Percentiles rank a stretch among this genome's conserved stretches.
These are phyloP conservation scores for Sphagnum tenellum DNA, from an alignment of 225 moss, liverwort and hornwort genomes.

Conservation along the genomic window DNA sequence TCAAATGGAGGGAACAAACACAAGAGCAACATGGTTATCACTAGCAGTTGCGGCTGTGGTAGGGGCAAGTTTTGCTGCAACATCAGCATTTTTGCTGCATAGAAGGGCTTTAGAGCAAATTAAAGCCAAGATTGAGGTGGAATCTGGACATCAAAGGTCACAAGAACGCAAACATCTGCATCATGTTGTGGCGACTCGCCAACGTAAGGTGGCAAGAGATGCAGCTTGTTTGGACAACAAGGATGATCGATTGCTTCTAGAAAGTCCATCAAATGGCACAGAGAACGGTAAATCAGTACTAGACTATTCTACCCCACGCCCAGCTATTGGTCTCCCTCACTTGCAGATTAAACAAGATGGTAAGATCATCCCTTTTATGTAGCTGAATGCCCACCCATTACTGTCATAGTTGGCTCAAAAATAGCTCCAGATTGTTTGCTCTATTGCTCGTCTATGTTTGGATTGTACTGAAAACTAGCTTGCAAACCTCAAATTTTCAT, in stretches of 20 bases:
- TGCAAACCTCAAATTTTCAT: no score
- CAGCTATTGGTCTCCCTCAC: constrained; percentile 19
- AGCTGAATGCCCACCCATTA: no score
- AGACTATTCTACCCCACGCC: constrained; percentile 23
- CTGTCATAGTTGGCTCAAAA: no score
- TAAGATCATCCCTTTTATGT: background rate
- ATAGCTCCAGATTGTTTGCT: no score
- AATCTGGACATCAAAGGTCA: constrained; percentile 18
- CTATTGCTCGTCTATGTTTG: no score
- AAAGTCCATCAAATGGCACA: background rate
- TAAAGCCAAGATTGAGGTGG: constrained; percentile 15
- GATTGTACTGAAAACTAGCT: no score
- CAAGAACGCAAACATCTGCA: background rate
- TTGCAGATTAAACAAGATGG: constrained; percentile 29
- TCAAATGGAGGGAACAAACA: constrained; percentile 20
- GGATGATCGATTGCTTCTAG: no score
- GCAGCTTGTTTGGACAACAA: no score
- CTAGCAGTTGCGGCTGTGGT: constrained; percentile 34
- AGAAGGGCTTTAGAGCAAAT: constrained; percentile 18
- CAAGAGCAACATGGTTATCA: constrained; percentile 35
- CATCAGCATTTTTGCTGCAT: constrained; percentile 31
- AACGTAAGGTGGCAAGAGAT: no score
- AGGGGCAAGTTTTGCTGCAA: constrained; percentile 30
- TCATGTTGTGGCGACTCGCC: no score
- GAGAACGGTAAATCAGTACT: constrained; percentile 24